A percentile compares a stretch with the other conserved stretches of the same genome.
phyloP scores from a whole-genome alignment of 2,329 filamentous ascomycete genomes.

The Sporothrix humicola region DNA sequence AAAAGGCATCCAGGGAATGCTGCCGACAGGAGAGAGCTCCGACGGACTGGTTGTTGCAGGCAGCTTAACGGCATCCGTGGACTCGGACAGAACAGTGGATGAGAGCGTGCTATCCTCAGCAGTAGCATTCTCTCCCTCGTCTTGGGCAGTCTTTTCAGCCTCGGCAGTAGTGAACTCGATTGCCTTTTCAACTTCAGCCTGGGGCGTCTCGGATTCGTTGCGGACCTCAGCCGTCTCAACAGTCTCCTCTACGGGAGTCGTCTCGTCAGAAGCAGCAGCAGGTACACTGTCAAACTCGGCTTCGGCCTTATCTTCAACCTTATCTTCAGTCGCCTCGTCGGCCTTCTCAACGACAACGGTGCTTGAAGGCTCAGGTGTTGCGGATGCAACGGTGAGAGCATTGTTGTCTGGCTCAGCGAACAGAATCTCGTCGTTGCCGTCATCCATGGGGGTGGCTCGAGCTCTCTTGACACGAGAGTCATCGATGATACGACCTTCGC shows the following conservation, averaged over 20 bases:
- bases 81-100: slow-evolving; percentile 59
- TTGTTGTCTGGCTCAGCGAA: slow-evolving; percentile 66
- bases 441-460: slow-evolving; percentile 67
- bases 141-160: slow-evolving; percentile 42
- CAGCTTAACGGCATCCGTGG: slow-evolving; percentile 58
- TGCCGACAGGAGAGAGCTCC: slow-evolving; percentile 58
- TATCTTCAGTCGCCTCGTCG: background rate
- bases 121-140: slow-evolving; percentile 53
- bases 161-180: slow-evolving; percentile 28
- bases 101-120: slow-evolving; percentile 59
- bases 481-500: slow-evolving; percentile 66
- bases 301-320: background rate
- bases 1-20: slow-evolving; percentile 63
- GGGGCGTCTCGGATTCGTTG: background rate
- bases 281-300: background rate
- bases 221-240: background rate
- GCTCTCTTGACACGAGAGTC: slow-evolving; percentile 77
- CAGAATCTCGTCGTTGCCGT: slow-evolving; percentile 74
- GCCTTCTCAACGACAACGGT: background rate
- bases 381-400: slow-evolving; percentile 33
- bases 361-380: slow-evolving; percentile 15
- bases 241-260: background rate
- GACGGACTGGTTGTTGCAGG: slow-evolving; percentile 56
- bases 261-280: no score
- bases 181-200: background rate